Evolutionary conservation across 352 stramenopile genomes (phyloP), one percentile per base, ranked within the genome.

Genomic region (Pythium brachiatum): DNA sequence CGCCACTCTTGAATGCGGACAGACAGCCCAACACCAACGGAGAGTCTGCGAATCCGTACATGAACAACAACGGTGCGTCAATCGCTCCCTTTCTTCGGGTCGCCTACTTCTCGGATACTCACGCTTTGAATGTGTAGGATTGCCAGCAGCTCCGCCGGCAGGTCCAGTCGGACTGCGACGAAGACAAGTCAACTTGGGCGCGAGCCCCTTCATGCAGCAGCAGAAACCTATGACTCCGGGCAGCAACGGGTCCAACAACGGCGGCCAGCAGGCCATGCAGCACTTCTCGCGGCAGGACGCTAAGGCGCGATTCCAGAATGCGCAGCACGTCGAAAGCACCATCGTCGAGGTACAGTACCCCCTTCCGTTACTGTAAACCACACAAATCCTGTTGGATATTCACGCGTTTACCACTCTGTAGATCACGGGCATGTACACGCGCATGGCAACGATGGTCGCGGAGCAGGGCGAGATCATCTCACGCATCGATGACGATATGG

Each of bases 341-440:
- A 94, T 94, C 53, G 81, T 92, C 18, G 85, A 94, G 78, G 83
- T 92, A 67, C 51, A 32, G 3, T 27, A n/a, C n/a, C n/a, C n/a
- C n/a, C n/a, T n/a, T n/a, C n/a, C n/a, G n/a, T n/a, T n/a, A n/a
- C n/a, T n/a, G n/a, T n/a, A n/a, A n/a, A n/a, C n/a, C n/a, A n/a
- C n/a, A n/a, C n/a, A n/a, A n/a, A n/a, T n/a, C n/a, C n/a, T n/a
- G n/a, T n/a, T n/a, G n/a, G n/a, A n/a, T n/a, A n/a, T n/a, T n/a
- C n/a, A n/a, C n/a, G n/a, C n/a, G n/a, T n/a, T n/a, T n/a, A n/a
- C n/a, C n/a, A n/a, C n/a, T n/a, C n/a, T n/a, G n/a, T 57, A 94
- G 85, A 94, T 94, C 57, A 89, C 79, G 26, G 80, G 83, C 21
- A 94, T 94, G 86, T 94, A 92, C 72, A 92, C 80, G 13, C 78